Percentiles rank a stretch among this genome's conserved stretches.
Conservation (phyloP, 1,284 basidiomycete species). For the Ceratorhiza oryzae-sativae region DNA sequence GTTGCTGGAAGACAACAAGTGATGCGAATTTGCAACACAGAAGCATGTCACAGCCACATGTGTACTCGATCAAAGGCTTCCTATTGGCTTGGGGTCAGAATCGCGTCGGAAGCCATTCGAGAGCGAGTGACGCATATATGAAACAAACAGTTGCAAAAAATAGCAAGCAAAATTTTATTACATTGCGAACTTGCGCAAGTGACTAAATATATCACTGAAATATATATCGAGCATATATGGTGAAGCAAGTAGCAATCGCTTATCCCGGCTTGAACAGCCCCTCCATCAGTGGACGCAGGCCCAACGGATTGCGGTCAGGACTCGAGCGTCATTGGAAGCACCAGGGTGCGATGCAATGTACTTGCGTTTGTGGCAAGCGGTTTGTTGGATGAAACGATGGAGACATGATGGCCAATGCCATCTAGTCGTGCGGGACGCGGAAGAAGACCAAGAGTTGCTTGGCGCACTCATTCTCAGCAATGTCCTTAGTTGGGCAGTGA, state of each 20-base stretch:
- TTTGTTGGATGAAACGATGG: too few species aligned
- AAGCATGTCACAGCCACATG: constrained; percentile 5
- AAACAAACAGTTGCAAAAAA: too few species aligned
- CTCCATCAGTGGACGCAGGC: background rate
- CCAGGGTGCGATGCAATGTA: background rate
- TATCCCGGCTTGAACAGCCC: background rate
- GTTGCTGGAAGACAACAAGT: background rate
- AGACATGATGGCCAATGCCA: too few species aligned
- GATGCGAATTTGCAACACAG: background rate
- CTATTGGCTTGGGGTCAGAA: background rate
- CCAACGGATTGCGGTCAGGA: background rate
- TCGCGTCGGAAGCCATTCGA: too few species aligned
- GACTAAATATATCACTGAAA: background rate
- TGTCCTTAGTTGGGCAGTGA: constrained; percentile 26
- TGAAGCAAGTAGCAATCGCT: background rate
- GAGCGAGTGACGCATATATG: background rate
- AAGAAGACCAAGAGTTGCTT: constrained; percentile 30
- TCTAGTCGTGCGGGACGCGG: constrained; percentile 27
- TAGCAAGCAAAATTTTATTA: too few species aligned
- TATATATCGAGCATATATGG: background rate
- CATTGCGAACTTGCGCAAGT: background rate
- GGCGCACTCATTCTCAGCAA: constrained; percentile 36
- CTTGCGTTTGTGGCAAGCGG: background rate
- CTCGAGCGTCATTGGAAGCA: background rate
- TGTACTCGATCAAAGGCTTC: background rate